Percentiles rank a stretch among this genome's conserved stretches.
Conservation (phyloP, 2,329 filamentous ascomycete species). For the Penicillium sp. region DNA sequence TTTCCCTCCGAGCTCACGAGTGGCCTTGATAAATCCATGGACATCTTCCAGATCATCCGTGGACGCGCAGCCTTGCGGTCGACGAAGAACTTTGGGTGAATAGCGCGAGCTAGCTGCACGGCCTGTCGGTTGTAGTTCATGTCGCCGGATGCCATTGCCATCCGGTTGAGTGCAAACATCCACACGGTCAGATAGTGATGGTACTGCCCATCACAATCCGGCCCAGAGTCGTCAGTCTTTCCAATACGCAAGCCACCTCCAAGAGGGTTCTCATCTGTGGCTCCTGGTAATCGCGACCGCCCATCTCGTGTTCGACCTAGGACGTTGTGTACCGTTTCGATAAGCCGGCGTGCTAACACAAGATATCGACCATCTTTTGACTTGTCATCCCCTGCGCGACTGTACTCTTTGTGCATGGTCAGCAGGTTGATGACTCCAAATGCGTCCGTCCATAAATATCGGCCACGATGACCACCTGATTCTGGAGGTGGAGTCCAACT, state of each 20-base stretch:
- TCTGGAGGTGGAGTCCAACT: conserved; percentile 54
- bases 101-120: conserved; percentile 54
- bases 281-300: conserved; percentile 50
- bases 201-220: conserved; percentile 62
- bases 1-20: conserved; percentile 57
- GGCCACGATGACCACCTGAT: conserved; percentile 58
- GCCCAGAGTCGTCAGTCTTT: conserved; percentile 52
- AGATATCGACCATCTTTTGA: conserved; percentile 48
- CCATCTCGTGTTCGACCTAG: conserved; percentile 58
- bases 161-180: conserved; percentile 64
- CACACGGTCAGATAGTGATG: conserved; percentile 64
- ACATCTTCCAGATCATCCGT: conserved; percentile 61
- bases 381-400: conserved; percentile 6
- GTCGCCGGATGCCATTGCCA: conserved; percentile 52
- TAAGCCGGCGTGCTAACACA: conserved; percentile 52
- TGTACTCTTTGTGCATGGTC: conserved; percentile 52
- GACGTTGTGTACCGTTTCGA: conserved; percentile 54
- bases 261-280: conserved; percentile 55
- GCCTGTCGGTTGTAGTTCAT: conserved; percentile 54
- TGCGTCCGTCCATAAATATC: conserved; percentile 64
- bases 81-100: conserved; percentile 57
- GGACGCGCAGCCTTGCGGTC: conserved; percentile 36
- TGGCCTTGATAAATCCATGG: conserved; percentile 50
- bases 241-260: conserved; percentile 61
- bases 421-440: conserved; percentile 63